Base-by-base conservation (phyloP, 2,329 filamentous ascomycete species). In the Lachnellula subtilissima region DNA sequence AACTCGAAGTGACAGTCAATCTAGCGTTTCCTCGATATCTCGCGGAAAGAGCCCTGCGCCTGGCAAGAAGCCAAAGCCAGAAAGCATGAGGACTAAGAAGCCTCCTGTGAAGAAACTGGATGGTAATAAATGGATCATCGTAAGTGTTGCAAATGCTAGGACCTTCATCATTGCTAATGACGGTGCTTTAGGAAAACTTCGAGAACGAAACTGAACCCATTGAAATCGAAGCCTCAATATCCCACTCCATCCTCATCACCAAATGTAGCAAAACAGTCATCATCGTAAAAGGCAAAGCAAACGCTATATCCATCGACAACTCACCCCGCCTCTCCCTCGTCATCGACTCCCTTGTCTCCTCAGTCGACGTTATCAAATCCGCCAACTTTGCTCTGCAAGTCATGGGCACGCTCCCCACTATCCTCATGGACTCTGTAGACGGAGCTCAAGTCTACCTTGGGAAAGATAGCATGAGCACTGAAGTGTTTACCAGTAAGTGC, bases 281-380 rank as follows among this genome's bases (percentile, higher is more conserved):
- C 67, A 88, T 95, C 65, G 78, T 99, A 69, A 88, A 84, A 69
- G 92, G 91, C 74, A 99, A 99, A 75, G 91, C 90, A 56, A 99
- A 99, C 71, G 91, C 94, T n/a, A 89, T 99, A 60, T 93, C 91
- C 5, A 82, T 97, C 64, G 94, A 97, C 75, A 97, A 97, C 76
- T 93, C 87, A 54, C 83, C 80, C 48, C 87, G 90, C 50, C 78
- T 95, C 17, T 95, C 90, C 28, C 82, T 99, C 52, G 84, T 97
- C 51, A 82, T 97, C 53, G 93, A 97, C 66, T 89, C 86, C 1
- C 84, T 97, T 11, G 89, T 97, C 48, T 95, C 89, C 49, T 91
- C 89, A 35, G 84, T 99, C 55, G 94, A 99, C 69, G 89, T 96
- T 23, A 94, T 99, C 78, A 97, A 97, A 76, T 93, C 88, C 48